phyloP scores from a whole-genome alignment of 345 rosid genomes.

The Ceriops tagal region DNA sequence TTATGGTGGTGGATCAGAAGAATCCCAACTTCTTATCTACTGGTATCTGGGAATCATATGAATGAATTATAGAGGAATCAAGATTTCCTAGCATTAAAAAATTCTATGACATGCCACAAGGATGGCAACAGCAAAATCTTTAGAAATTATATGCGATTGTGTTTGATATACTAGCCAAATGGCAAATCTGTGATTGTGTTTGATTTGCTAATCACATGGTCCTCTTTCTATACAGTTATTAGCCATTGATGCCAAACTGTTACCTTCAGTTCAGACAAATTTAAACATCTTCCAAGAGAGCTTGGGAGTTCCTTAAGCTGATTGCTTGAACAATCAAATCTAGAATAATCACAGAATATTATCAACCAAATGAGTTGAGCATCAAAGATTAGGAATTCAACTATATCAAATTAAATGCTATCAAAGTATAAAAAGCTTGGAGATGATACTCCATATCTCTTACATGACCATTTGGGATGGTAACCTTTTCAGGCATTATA shows the following conservation, averaged over 20 bases:
- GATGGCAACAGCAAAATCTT: neutral
- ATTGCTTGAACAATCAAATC: constrained; percentile 88
- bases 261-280: constrained; percentile 87
- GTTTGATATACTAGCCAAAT: too few relatives aligned
- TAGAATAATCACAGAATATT: constrained; percentile 30
- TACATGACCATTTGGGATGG: too few relatives aligned
- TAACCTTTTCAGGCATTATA: too few relatives aligned
- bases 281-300: constrained; percentile 68
- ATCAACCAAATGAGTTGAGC: constrained; percentile 14
- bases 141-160: too few relatives aligned
- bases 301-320: constrained; percentile 68
- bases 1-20: too few relatives aligned
- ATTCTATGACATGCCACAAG: neutral
- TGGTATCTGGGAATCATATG: too few relatives aligned
- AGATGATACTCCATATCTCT: too few relatives aligned
- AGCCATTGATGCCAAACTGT: constrained; percentile 4
- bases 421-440: neutral
- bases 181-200: too few relatives aligned
- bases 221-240: neutral
- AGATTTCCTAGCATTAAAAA: too few relatives aligned
- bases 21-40: too few relatives aligned
- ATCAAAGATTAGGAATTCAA: constrained; percentile 1
- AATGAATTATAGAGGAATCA: too few relatives aligned
- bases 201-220: neutral
- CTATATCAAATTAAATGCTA: neutral